A percentile compares a stretch with the other conserved stretches of the same genome.
phyloP scores from a whole-genome alignment of 306 rosid genomes.

The Cicer yamashitae region DNA sequence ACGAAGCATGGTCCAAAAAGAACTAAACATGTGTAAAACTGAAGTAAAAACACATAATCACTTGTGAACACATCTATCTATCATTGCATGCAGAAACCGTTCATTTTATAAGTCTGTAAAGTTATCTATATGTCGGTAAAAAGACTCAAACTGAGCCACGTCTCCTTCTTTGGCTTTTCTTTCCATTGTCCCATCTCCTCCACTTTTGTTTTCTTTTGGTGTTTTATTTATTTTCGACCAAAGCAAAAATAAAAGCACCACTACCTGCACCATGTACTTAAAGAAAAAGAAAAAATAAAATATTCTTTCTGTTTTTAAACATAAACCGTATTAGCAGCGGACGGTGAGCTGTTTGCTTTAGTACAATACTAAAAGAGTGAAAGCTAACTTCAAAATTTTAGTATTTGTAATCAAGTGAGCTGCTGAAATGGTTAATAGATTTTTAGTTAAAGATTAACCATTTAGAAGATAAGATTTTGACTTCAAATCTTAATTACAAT shows the following conservation, averaged over 20 bases:
- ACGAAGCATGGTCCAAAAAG: constrained; percentile 43
- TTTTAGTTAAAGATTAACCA: no score
- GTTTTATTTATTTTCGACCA: constrained; percentile 1
- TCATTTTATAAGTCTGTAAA: background rate
- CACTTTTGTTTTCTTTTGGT: constrained; percentile 38
- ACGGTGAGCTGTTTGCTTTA: constrained; percentile 26
- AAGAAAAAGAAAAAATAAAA: constrained; percentile 22
- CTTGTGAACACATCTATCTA: background rate
- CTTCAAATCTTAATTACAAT: no score
- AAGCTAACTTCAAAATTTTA: no score
- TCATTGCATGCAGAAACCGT: constrained; percentile 49
- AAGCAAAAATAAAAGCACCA: constrained; percentile 11
- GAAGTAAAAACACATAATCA: constrained; percentile 42
- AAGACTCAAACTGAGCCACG: constrained; percentile 42
- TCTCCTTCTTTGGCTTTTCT: constrained; percentile 20
- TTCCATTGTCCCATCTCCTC: constrained; percentile 13
- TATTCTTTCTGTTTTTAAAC: constrained; percentile 23
- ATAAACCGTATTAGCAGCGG: background rate
- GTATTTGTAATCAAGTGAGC: no score
- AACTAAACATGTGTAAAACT: constrained; percentile 39
- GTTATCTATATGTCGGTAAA: constrained; percentile 47
- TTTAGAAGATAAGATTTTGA: no score
- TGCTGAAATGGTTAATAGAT: no score
- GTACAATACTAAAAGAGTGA: background rate
- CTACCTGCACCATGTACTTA: background rate